Percentiles rank a stretch among this genome's conserved stretches.
Evolutionary conservation across 192 early-diverging fungal species (phyloP).

Genomic region (Phlyctochytrium planicorne): DNA sequence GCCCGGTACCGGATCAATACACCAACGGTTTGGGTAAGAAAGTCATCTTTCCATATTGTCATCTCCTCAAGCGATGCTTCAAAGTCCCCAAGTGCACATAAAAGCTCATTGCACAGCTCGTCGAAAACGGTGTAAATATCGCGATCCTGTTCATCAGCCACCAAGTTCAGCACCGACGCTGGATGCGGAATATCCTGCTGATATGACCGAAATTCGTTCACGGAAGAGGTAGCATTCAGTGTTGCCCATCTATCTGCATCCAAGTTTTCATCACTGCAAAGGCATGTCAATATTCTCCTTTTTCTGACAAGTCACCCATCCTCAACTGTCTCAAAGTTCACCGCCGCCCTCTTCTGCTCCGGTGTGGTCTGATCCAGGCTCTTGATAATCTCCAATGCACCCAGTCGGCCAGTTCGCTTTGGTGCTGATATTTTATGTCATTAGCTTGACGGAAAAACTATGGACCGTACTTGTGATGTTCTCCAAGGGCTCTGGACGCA

Average conservation of each 20-base stretch:
- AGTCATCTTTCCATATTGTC: conserved; percentile 56
- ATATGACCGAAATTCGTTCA: conserved; percentile 19
- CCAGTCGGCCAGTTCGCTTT: neutral
- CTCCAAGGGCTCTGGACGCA: no score
- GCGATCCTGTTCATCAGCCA: conserved; percentile 25
- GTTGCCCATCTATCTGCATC: no score
- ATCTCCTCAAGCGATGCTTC: conserved; percentile 53
- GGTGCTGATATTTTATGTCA: neutral
- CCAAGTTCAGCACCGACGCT: conserved; percentile 16
- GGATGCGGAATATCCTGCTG: conserved; percentile 36
- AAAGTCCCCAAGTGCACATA: conserved; percentile 43
- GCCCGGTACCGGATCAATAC: neutral
- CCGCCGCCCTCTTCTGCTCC: no score
- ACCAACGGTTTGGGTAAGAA: conserved; percentile 45
- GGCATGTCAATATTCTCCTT: no score
- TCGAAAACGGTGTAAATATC: conserved; percentile 41
- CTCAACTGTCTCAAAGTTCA: no score
- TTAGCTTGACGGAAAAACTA: neutral
- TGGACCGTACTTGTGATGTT: no score
- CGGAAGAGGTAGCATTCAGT: neutral
- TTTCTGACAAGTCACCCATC: no score
- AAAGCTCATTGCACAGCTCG: conserved; percentile 42
- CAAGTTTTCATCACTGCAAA: no score
- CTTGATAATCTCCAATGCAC: neutral
- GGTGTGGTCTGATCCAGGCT: neutral